These are phyloP conservation scores for Diaporthe eres DNA, from an alignment of 2,329 filamentous ascomycete species.

Conservation along the genomic window DNA sequence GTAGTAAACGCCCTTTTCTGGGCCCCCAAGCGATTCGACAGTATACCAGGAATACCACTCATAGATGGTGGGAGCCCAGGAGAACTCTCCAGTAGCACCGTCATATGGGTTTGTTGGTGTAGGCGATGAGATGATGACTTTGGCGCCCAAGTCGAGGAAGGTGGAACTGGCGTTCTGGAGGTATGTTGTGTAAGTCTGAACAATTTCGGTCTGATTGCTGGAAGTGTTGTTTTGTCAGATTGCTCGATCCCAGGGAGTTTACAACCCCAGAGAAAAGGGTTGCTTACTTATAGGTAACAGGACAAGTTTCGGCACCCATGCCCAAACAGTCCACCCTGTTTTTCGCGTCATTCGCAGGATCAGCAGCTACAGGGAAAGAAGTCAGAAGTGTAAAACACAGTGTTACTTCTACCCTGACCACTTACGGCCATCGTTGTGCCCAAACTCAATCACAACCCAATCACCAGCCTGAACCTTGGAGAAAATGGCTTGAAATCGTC, in stretches of 20 bases:
- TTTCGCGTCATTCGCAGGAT: slow-evolving; percentile 51
- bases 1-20: slow-evolving; percentile 39
- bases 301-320: slow-evolving; percentile 38
- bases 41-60: slow-evolving; percentile 42
- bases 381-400: background rate
- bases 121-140: slow-evolving; percentile 40
- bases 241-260: background rate
- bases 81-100: slow-evolving; percentile 11
- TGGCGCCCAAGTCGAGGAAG: slow-evolving; percentile 40
- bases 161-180: slow-evolving; percentile 40
- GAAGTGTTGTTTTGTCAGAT: background rate
- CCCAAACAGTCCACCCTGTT: slow-evolving; percentile 50
- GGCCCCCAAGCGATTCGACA: slow-evolving; percentile 36
- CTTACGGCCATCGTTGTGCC: slow-evolving; percentile 67
- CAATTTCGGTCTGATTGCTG: slow-evolving; percentile 45
- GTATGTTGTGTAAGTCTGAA: slow-evolving; percentile 48
- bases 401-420: background rate
- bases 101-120: slow-evolving; percentile 41
- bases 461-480: slow-evolving; percentile 61
- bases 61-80: slow-evolving; percentile 38
- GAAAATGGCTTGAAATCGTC: slow-evolving; percentile 64
- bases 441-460: slow-evolving; percentile 71
- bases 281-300: slow-evolving; percentile 36
- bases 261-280: too few species aligned
- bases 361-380: slow-evolving; percentile 48